These are phyloP conservation scores for Stemphylium vesicarium DNA, from an alignment of 2,329 filamentous ascomycete genomes.

Conservation along the genomic window DNA sequence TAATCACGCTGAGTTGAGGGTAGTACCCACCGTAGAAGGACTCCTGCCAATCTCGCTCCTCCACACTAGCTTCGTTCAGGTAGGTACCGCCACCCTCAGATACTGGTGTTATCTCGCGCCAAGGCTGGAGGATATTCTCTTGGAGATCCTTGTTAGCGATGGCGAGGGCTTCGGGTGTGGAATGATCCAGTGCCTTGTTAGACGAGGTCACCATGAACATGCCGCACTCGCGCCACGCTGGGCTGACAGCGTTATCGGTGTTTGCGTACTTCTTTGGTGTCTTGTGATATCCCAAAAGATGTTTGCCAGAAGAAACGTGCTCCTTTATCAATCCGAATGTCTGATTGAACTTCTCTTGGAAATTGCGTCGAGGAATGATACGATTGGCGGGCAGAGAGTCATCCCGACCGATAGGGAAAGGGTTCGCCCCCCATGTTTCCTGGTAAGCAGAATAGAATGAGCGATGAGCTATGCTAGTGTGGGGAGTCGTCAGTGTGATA, in stretches of 20 bases:
- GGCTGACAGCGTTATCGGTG: conserved; percentile 25
- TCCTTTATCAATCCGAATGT: conserved; percentile 51
- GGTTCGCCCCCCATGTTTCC: conserved; percentile 23
- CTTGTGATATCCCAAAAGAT: conserved; percentile 26
- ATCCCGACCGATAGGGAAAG: conserved; percentile 24
- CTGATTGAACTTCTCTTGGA: conserved; percentile 33
- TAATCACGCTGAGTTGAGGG: conserved; percentile 21
- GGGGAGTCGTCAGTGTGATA: conserved; percentile 28
- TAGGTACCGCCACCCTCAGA: conserved; percentile 34
- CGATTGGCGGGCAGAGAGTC: conserved; percentile 34
- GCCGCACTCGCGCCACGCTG: conserved; percentile 26
- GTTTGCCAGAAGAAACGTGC: conserved; percentile 20
- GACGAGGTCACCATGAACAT: conserved; percentile 21
- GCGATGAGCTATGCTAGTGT: conserved; percentile 24
- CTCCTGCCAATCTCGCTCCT: conserved; percentile 41
- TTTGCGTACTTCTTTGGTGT: conserved; percentile 18
- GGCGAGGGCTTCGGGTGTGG: conserved; percentile 19
- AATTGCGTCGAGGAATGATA: conserved; percentile 34
- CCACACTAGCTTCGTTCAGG: conserved; percentile 43
- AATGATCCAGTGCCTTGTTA: conserved; percentile 5
- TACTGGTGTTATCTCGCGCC: conserved; percentile 16
- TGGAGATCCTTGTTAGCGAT: conserved; percentile 12
- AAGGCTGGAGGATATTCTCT: conserved; percentile 20
- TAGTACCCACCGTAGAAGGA: conserved; percentile 44
- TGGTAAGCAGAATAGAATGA: conserved; percentile 31